Evolutionary conservation across 2,329 filamentous ascomycete species (phyloP), one percentile per base, ranked within the genome.

Genomic region (Cytospora paraplurivora): DNA sequence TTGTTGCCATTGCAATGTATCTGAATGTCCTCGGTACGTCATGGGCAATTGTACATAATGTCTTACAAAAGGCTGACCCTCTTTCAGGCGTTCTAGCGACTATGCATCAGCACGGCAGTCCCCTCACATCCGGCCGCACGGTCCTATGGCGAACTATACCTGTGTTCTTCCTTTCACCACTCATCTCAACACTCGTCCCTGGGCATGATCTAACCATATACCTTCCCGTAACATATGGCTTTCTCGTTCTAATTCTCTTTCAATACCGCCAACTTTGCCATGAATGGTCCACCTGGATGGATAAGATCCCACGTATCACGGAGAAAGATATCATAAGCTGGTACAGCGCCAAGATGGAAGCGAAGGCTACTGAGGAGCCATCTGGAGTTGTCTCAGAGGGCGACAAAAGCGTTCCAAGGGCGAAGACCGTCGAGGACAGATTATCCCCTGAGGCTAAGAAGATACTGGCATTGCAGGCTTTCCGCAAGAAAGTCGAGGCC

Each of bases 271-370:
- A 75, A 1, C 78, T 85, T 7, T 81, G 80, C 44, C 81, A 81
- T 27, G 79, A 83, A 67, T 88, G 86, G 86, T 81, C 83, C 4
- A 83, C 79, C 2, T 88, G 85, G 85, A 78, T 81, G 66, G 73
- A 78, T 59, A 78, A 79, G 50, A 79, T 85, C 51, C 78, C 79
- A 55, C 76, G 76, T 7, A 72, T 84, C 34, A 77, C 79, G 50
- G 82, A 84, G 66, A 72, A 75, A n/a, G 79, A 82, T 47, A 76
- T 84, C 8, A 73, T 81, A 37, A 73, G 76, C 15, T 85, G 82
- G 81, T 82, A 81, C 69, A 70, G 75, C 12, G 68, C 74, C 19
- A 75, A 72, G 38, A 51, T 69, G 4, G 68, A 70, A 35, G 68
- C 64, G 17, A 62, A 57, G n/a, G 50, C n/a, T 27, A 33, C 55